Evolutionary conservation across 768 basidiomycete species (phyloP).

Genomic region (Boletellus ananiceps): DNA sequence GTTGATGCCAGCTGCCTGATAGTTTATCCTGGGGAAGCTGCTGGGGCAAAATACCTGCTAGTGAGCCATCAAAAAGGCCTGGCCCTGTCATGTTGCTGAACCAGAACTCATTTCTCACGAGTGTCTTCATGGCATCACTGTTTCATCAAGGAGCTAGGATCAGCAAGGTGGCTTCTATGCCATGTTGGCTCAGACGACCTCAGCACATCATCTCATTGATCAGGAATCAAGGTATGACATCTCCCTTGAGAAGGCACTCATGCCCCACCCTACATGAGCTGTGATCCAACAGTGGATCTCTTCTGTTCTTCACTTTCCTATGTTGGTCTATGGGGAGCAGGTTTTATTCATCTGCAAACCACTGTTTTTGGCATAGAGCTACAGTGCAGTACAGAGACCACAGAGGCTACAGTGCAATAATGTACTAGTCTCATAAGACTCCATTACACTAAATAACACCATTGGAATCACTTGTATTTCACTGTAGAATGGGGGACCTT

Average conservation of each 20-base stretch:
- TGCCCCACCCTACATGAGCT: constrained; percentile 12
- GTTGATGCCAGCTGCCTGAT: constrained; percentile 5
- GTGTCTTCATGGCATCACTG: too few relatives aligned
- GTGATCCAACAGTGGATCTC: constrained; percentile 31
- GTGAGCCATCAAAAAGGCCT: background rate
- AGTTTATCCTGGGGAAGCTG: background rate
- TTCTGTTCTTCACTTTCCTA: constrained; percentile 51
- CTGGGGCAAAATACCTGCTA: background rate
- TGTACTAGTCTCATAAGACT: too few relatives aligned
- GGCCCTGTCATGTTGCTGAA: background rate
- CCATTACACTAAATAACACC: too few relatives aligned
- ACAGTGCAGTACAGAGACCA: too few relatives aligned
- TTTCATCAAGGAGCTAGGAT: constrained; percentile 12
- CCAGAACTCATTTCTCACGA: background rate
- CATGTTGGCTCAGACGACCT: constrained; percentile 59
- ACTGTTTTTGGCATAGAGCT: too few relatives aligned
- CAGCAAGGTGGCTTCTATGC: constrained; percentile 41
- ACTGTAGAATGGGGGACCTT: too few relatives aligned
- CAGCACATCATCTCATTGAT: constrained; percentile 56
- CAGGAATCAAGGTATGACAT: constrained; percentile 65
- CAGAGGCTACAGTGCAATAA: too few relatives aligned
- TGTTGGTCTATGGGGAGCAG: constrained; percentile 83
- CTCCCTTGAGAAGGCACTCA: constrained; percentile 31
- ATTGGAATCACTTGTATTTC: too few relatives aligned
- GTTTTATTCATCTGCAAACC: too few relatives aligned